Evolutionary conservation across 768 basidiomycete species (phyloP), one percentile per base, ranked within the genome.

Genomic region (Amyloporia xantha): DNA sequence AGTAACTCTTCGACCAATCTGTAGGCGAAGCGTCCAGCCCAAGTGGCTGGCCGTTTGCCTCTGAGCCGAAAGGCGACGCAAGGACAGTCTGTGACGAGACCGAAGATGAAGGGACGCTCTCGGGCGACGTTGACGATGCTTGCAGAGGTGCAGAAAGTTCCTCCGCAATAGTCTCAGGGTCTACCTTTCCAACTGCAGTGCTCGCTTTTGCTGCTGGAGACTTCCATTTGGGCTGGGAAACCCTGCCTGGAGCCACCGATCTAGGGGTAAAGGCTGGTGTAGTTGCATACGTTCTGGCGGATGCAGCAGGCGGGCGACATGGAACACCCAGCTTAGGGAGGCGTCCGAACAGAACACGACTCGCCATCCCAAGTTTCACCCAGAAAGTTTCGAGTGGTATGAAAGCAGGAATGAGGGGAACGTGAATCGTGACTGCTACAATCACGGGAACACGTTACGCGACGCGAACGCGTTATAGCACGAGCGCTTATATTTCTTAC

Each of bases 1-100:
- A 70, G 62, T 91, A 98, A 60, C 84, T 86, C 60, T 77, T 84
- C 1, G 89, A 88, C 94, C 94, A 98, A 65, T 98, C 89, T 1
- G 77, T 86, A n/a, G 56, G 26, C 4, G 56, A 39, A 5, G 51
- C 55, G 35, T 57, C 59, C 12, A 40, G 35, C 10, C 17, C 50
- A 3, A 10, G 6, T n/a, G 53, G 46, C 2, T 51, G 43, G 1
- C 48, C 53, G 20, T 28, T 13, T 23, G 46, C 27, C 28, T 54
- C 56, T 1, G 49, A 17, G 12, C 17, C 17, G 35, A 55, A 51
- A 7, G 20, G 12, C 20, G 51, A 19, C 2, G 30, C 26, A 12
- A 13, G 6, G 11, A 11, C 15, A 15, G 48, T 41, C 24, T 50
- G 48, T 28, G 49, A 46, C n/a, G 50, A 41, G 7, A 53, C 48